phyloP scores from a whole-genome alignment of 2,329 filamentous ascomycete species.

The Hymenoscyphus scutula region DNA sequence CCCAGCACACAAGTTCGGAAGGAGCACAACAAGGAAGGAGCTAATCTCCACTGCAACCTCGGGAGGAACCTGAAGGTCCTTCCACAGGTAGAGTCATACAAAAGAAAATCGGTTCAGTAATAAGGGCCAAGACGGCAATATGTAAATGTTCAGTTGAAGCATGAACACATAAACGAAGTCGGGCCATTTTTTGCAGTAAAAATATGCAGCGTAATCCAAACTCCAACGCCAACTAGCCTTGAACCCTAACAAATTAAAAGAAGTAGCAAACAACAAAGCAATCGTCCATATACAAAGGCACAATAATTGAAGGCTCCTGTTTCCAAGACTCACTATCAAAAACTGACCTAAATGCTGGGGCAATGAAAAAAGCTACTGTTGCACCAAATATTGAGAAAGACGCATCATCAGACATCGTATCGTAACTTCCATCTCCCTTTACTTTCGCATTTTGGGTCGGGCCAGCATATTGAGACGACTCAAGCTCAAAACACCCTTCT shows the following conservation, averaged over 20 bases:
- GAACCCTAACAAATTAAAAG: conserved; percentile 9
- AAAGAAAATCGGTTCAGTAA: conserved; percentile 14
- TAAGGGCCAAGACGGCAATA: conserved; percentile 5
- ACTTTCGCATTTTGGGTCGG: conserved; percentile 56
- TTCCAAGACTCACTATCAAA: conserved; percentile 1
- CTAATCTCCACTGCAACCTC: conserved; percentile 14
- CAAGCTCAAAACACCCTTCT: conserved; percentile 50
- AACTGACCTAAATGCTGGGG: not conserved
- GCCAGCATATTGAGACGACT: conserved; percentile 62
- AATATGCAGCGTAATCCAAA: conserved; percentile 15
- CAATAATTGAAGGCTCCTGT: not conserved
- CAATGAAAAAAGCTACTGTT: not conserved
- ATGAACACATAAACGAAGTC: conserved; percentile 17
- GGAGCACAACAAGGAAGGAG: conserved; percentile 15
- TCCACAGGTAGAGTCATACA: not conserved
- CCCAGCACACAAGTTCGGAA: not conserved
- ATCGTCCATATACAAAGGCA: not conserved
- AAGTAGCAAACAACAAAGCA: not conserved
- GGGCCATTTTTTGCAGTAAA: conserved; percentile 13
- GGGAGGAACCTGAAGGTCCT: conserved; percentile 6
- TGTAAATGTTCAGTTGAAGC: conserved; percentile 3
- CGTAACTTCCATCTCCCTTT: conserved; percentile 15
- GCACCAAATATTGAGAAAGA: not conserved
- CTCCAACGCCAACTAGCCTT: conserved; percentile 11
- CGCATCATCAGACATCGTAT: conserved; percentile 8